Evolutionary conservation across 2,329 filamentous ascomycete genomes (phyloP).

Genomic region (Penicillium sp.): DNA sequence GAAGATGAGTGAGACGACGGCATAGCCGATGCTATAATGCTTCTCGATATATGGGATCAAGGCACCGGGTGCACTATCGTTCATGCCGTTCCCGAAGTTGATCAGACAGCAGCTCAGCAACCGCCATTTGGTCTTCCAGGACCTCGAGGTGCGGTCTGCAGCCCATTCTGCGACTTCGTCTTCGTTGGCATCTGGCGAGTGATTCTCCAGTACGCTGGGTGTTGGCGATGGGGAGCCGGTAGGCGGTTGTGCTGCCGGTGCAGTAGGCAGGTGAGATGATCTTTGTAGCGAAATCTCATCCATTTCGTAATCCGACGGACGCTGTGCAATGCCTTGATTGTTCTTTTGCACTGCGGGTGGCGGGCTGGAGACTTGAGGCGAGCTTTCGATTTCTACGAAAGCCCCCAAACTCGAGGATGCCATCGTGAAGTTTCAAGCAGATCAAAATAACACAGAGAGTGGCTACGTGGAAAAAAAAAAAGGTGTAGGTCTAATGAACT

Average conservation of each 20-base stretch:
- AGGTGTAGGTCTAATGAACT: not conserved
- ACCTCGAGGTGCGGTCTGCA: slow-evolving; percentile 9
- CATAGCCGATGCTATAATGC: slow-evolving; percentile 74
- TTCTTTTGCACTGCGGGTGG: slow-evolving; percentile 36
- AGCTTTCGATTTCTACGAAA: slow-evolving; percentile 45
- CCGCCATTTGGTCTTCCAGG: slow-evolving; percentile 63
- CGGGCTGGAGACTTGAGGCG: slow-evolving; percentile 35
- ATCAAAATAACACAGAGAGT: not conserved
- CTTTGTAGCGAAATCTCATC: slow-evolving; percentile 15
- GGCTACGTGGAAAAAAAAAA: not conserved
- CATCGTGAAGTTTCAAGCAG: slow-evolving; percentile 26
- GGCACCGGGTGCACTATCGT: slow-evolving; percentile 73
- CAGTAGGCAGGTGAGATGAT: not conserved
- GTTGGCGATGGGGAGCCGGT: slow-evolving; percentile 3
- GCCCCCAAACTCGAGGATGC: slow-evolving; percentile 37
- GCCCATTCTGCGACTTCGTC: slow-evolving; percentile 11
- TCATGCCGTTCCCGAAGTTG: slow-evolving; percentile 68
- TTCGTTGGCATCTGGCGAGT: slow-evolving; percentile 3
- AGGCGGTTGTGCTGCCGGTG: not conserved
- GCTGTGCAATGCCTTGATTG: slow-evolving; percentile 20
- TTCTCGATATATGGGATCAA: slow-evolving; percentile 77
- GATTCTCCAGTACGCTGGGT: slow-evolving; percentile 14
- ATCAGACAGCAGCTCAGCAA: slow-evolving; percentile 63
- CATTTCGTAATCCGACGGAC: slow-evolving; percentile 23
- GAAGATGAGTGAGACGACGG: slow-evolving; percentile 77